These are phyloP conservation scores for Porphyrellus sp. DNA, from an alignment of 1,284 basidiomycete genomes.

Conservation along the genomic window DNA sequence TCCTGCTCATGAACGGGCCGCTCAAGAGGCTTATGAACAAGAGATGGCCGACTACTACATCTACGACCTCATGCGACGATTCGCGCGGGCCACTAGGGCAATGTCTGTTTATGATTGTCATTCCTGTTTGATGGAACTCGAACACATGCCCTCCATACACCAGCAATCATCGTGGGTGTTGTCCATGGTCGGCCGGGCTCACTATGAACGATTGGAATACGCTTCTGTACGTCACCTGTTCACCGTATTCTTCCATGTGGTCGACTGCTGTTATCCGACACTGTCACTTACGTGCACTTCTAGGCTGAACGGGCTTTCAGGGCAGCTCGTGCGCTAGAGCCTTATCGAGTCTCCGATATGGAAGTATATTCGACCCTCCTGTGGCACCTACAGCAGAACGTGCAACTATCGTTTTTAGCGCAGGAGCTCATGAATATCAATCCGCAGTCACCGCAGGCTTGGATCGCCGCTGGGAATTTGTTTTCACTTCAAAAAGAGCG, in stretches of 20 bases:
- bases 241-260: conserved; percentile 5
- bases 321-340: conserved; percentile 74
- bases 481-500: conserved; percentile 92
- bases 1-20: conserved; percentile 57
- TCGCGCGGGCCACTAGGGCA: conserved; percentile 73
- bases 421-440: conserved; percentile 85
- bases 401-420: conserved; percentile 83
- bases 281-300: conserved; percentile 28
- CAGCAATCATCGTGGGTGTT: conserved; percentile 75
- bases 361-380: conserved; percentile 91
- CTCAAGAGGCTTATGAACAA: conserved; percentile 66
- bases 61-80: conserved; percentile 76
- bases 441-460: conserved; percentile 79
- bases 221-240: conserved; percentile 60
- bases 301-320: conserved; percentile 87
- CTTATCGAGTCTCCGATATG: conserved; percentile 85
- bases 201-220: conserved; percentile 87
- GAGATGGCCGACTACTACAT: conserved; percentile 80
- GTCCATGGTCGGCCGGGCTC: conserved; percentile 77
- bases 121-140: conserved; percentile 71
- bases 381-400: conserved; percentile 84
- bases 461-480: conserved; percentile 92
- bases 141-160: conserved; percentile 72
- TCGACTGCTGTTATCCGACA: conserved; percentile 14
- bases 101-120: conserved; percentile 75